phyloP scores from a whole-genome alignment of 805 yeast genomes.

The Nakazawaea laoshanensis region DNA sequence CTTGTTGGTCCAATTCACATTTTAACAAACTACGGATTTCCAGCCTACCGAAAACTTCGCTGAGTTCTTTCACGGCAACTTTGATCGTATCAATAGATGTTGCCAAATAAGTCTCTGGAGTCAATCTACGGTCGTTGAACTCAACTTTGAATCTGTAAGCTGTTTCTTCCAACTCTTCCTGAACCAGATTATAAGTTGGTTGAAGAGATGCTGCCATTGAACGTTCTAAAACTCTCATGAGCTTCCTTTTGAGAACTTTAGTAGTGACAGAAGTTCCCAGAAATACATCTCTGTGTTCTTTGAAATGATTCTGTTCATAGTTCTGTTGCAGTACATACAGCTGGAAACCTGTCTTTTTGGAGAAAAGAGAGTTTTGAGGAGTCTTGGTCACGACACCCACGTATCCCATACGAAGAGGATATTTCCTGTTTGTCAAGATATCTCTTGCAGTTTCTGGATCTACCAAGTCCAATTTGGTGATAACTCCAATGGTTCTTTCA shows the following conservation, averaged over 20 bases:
- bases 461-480: conserved; percentile 89
- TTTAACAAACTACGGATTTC: conserved; percentile 75
- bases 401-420: conserved; percentile 93
- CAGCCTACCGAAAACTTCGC: conserved; percentile 71
- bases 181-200: conserved; percentile 81
- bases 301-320: conserved; percentile 58
- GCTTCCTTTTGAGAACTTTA: conserved; percentile 60
- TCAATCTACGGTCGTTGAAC: conserved; percentile 87
- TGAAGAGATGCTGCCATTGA: conserved; percentile 85
- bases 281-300: conserved; percentile 50
- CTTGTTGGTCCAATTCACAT: conserved; percentile 82
- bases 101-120: conserved; percentile 91
- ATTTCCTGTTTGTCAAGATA: conserved; percentile 66
- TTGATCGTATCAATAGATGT: conserved; percentile 85
- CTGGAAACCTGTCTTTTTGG: conserved; percentile 47
- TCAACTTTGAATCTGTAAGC: conserved; percentile 91
- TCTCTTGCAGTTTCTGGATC: conserved; percentile 64
- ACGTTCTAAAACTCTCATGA: conserved; percentile 79
- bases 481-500: conserved; percentile 92
- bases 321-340: conserved; percentile 62
- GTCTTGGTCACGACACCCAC: conserved; percentile 94
- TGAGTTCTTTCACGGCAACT: conserved; percentile 77
- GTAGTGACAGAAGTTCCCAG: conserved; percentile 69
- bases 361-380: conserved; percentile 46
- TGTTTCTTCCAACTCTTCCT: conserved; percentile 89